Base-by-base conservation (phyloP, 1,139 yeast genomes). In the Kurtzmaniella quercitrusa region DNA sequence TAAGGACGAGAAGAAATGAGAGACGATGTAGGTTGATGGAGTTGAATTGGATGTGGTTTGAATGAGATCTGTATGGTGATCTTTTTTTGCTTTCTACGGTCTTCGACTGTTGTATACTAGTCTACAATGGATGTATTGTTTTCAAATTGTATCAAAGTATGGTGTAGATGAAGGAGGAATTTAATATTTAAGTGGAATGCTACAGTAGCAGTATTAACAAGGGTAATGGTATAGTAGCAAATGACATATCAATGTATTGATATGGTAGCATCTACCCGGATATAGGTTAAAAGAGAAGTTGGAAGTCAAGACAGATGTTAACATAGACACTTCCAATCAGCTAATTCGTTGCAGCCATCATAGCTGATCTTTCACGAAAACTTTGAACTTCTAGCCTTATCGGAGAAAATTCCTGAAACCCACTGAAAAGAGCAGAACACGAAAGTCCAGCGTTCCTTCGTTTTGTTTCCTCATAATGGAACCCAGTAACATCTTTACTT, bases 1-100 rank as follows among this genome's bases (percentile, higher is more conserved):
- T 39, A 62, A 60, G 41, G 59, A 62, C 46, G 58, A 55, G 43
- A 48, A 53, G 50, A 50, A 54, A 48, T 41, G 44, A 40, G 41
- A 37, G 8, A 8, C 23, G 7, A n/a, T n/a, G n/a, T n/a, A n/a
- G n/a, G 23, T 5, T 29, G 14, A n/a, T 6, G 34, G 14, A 27
- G 41, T 27, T n/a, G 31, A 27, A 38, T 38, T 27, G 25, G n/a
- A 27, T 27, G 41, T 25, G 41, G 27, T 27, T 38, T 38, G 17
- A 25, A 38, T 29, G 34, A 29, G 34, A 34, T 16, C 17, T 19
- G 14, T 34, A 10, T 34, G 14, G 37, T 34, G 14, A 17, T 3
- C 12, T 10, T 12, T 14, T 34, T 12, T 14, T 17, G 14, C 38
- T 21, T 21, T 21, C 23, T 21, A 21, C 8, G n/a, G 31, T 27